Conservation (phyloP, 2,329 filamentous ascomycete genomes). For the Fusarium nurragi region DNA sequence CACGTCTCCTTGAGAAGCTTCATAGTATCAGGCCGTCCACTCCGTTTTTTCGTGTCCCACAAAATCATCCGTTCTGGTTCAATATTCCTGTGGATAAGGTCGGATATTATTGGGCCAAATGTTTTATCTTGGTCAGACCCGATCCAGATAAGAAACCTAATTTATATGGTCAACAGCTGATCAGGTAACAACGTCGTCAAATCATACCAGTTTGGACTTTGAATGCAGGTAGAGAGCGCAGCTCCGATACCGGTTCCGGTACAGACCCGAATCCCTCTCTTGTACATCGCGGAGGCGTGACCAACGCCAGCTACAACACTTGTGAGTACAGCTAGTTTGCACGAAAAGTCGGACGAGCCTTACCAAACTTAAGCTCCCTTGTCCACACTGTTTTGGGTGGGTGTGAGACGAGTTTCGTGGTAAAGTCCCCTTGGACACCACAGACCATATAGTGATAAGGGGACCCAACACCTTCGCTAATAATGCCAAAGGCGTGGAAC, state of each 20-base stretch:
- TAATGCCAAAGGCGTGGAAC: slow-evolving; percentile 7
- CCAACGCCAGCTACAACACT: not conserved
- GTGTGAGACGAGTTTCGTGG: not conserved
- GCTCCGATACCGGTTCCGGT: slow-evolving; percentile 3
- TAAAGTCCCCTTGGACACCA: slow-evolving; percentile 5
- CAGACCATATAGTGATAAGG: slow-evolving; percentile 8
- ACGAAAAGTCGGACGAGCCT: not conserved
- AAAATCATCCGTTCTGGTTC: not conserved
- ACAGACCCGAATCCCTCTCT: not conserved
- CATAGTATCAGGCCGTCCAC: not conserved
- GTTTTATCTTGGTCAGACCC: not conserved
- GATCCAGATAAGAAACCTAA: slow-evolving; percentile 9
- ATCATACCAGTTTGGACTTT: not conserved
- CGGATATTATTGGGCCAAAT: not conserved
- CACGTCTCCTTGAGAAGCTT: not conserved
- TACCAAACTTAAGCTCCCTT: slow-evolving; percentile 3
- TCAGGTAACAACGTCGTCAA: fast-evolving
- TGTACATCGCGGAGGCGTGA: slow-evolving; percentile 6
- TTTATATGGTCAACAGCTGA: not conserved
- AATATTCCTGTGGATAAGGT: not conserved
- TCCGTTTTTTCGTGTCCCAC: not conserved
- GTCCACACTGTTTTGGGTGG: slow-evolving; percentile 3
- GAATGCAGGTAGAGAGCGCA: slow-evolving; percentile 4
- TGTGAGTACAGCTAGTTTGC: not conserved
- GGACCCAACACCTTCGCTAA: not conserved